A percentile compares a stretch with the other conserved stretches of the same genome.
Conservation (phyloP, 257 asterid genomes). For the Catharanthus roseus region DNA sequence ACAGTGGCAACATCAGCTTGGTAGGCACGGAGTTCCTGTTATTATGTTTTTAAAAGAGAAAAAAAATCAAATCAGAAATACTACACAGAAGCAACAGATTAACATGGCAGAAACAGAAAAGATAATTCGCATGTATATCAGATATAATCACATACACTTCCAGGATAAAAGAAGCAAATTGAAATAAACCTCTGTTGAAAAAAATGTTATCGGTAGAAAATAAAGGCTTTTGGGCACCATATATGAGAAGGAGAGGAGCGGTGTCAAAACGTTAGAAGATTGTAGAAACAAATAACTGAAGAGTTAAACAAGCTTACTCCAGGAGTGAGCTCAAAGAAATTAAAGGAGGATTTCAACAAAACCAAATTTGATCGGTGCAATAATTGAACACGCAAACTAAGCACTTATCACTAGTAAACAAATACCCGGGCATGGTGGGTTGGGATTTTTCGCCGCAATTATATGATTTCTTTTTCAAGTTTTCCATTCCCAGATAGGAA, state of each 20-base stretch:
- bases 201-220: background rate
- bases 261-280: background rate
- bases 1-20: conserved; percentile 99
- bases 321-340: background rate
- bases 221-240: background rate
- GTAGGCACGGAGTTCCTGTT: conserved; percentile 93
- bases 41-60: conserved; percentile 13
- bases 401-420: background rate
- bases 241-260: background rate
- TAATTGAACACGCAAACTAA: background rate
- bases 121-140: background rate
- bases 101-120: background rate
- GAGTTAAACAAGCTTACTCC: background rate
- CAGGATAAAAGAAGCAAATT: background rate
- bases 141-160: background rate
- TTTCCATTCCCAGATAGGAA: background rate
- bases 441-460: background rate
- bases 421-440: background rate
- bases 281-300: too few relatives aligned
- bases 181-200: background rate
- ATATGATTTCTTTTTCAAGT: background rate
- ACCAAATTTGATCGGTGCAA: background rate
- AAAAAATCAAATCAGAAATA: conserved; percentile 10
- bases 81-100: background rate
- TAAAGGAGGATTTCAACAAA: background rate